Evolutionary conservation across 1,284 basidiomycete species (phyloP), one percentile per base, ranked within the genome.

Genomic region (Heterobasidion annosum): DNA sequence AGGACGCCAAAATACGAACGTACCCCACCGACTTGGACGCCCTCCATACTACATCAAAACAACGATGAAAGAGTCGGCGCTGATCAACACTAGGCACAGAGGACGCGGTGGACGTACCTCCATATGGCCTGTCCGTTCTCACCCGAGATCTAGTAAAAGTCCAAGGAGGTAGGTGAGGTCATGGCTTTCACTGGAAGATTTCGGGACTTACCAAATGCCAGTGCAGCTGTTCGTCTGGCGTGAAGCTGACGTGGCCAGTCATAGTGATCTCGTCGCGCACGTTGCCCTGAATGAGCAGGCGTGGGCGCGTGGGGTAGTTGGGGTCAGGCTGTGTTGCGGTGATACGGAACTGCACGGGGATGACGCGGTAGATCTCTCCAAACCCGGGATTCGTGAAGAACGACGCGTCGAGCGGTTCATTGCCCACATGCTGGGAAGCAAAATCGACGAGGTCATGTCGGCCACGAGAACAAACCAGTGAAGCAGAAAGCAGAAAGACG

Each of bases 201-300:
- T n/a, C 16, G 6, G 13, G 50, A 71, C 82, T 64, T 62, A 86
- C 85, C 63, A 82, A 84, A 64, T 79, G 75, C 82, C 81, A 85
- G 50, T 77, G 73, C 9, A 86, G 65, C 40, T 82, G 71, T 55
- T 75, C 68, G 53, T 86, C 81, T 0, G 72, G 68, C 0, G 79
- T 81, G 61, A 87, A 70, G 55, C 71, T 70, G n/a, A 86, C 78
- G 42, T 63, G 70, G 4, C 86, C 86, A 2, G 67, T 65, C 64
- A 87, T 74, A 0, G 66, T 69, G 19, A 69, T 65, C 2, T 71
- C 71, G 12, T 72, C 69, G 59, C 81, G 70, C 47, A 59, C 58
- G 25, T 74, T 70, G 8, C 83, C 85, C 8, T 65, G 64, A 57
- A 85, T 79, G 43, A 76, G 69, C 47, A 88, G 77, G 19, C 70